These are phyloP conservation scores for Trichoderma koningiopsis DNA, from an alignment of 2,329 filamentous ascomycete species.

Conservation along the genomic window DNA sequence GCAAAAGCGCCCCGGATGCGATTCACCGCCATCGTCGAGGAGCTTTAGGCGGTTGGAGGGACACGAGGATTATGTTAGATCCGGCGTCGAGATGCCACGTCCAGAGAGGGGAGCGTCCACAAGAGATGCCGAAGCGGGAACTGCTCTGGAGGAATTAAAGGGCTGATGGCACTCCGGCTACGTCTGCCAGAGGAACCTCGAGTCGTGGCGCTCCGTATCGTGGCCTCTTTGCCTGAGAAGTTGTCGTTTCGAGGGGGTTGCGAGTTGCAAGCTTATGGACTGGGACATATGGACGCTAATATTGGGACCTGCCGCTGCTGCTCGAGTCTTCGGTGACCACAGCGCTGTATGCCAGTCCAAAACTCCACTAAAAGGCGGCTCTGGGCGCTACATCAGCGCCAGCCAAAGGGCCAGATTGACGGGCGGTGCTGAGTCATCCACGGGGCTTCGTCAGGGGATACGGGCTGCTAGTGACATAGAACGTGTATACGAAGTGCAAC, in stretches of 20 bases:
- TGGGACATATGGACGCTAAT: constrained; percentile 8
- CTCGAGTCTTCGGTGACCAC: neutral
- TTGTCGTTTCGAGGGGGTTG: constrained; percentile 14
- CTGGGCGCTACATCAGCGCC: neutral
- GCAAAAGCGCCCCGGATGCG: constrained; percentile 93
- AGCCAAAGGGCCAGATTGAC: constrained; percentile 16
- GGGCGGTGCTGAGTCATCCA: constrained; percentile 1
- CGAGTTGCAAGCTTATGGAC: constrained; percentile 22
- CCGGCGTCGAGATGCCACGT: neutral
- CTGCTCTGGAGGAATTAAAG: neutral
- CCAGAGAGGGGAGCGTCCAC: neutral
- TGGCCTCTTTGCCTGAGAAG: constrained; percentile 2
- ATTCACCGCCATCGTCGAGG: constrained; percentile 81
- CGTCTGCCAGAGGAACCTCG: neutral
- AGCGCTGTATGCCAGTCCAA: neutral
- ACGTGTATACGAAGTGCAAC: neutral
- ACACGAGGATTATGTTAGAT: constrained; percentile 29
- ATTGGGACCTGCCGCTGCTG: neutral
- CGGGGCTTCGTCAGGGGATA: neutral
- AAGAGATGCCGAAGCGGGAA: neutral
- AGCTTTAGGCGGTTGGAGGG: constrained; percentile 32
- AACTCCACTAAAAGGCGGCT: constrained; percentile 12
- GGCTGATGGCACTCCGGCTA: neutral
- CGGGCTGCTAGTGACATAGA: neutral
- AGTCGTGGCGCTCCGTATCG: constrained; percentile 16